Base-by-base conservation (phyloP, 371 early-diverging fungal genomes). In the Zancudomyces culisetae region DNA sequence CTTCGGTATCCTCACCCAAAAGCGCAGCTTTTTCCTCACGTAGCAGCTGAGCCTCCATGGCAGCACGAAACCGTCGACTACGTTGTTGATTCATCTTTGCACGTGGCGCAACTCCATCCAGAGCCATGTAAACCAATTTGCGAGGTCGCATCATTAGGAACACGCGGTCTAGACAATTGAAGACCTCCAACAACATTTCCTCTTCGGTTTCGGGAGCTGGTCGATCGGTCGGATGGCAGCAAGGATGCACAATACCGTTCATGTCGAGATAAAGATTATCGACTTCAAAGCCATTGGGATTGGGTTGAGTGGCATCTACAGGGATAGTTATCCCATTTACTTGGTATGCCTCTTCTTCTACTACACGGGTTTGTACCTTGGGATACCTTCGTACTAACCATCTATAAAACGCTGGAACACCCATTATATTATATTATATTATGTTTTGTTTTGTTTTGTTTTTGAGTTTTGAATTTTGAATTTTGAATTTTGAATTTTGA, bases 81-180 rank as follows among this genome's bases (percentile, higher is more conserved):
- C 99, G 90, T 69, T 99, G 99, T 67, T 99, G 99, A 62, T 97
- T 96, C 90, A 98, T 92, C 69, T 99, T 99, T 27, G 99, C 98
- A 49, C 97, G 70, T 2, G 99, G 99, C 0, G 99, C 99, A 3
- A 98, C 98, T 45, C 96, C 99, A 69, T 99, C 99, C 13, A 49
- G 21, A 18, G 98, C 96, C 87, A 98, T 92, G 71, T 91, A 98
- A 20, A 99, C 68, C 24, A 98, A 59, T 68, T 93, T 92, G 52
- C 89, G 76, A 3, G 99, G 99, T 20, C 94, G 73, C 49, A 91
- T 75, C 75, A 90, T 85, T 49, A 66, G 71, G 45, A 99, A 80
- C 52, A 98, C 82, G 28, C 91, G 79, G 67, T 98, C 98, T 49
- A 98, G 81, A 61, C 94, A 96, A 28, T 77, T 81, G 74, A 92